phyloP scores from a whole-genome alignment of 192 early-diverging fungal genomes.

The Kappamyces sp. region DNA sequence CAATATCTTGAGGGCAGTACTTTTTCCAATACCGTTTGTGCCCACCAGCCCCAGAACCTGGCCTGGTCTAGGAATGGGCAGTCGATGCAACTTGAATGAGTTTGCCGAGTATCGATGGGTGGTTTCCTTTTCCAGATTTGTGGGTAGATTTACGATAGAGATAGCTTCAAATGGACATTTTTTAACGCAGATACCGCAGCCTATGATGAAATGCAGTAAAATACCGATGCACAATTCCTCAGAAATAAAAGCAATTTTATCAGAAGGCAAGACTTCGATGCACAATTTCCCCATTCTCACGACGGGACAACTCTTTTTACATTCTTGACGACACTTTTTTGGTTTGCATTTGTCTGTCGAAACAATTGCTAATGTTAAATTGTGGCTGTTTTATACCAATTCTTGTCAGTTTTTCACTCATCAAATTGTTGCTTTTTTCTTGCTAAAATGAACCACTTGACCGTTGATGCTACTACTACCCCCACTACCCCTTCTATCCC shows the following conservation, averaged over 20 bases:
- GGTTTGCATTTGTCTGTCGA: slow-evolving; percentile 94
- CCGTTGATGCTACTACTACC: no score
- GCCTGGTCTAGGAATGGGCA: slow-evolving; percentile 91
- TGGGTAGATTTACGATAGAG: slow-evolving; percentile 93
- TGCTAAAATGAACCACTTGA: no score
- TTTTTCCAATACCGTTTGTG: slow-evolving; percentile 88
- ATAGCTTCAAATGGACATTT: slow-evolving; percentile 98
- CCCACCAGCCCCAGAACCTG: slow-evolving; percentile 96
- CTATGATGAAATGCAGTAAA: no score
- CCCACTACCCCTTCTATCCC: no score
- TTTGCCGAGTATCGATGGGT: slow-evolving; percentile 96
- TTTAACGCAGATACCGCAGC: slow-evolving; percentile 94
- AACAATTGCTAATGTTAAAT: slow-evolving; percentile 79
- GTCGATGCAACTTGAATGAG: slow-evolving; percentile 95
- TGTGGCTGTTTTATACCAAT: slow-evolving; percentile 57
- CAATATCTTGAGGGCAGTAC: slow-evolving; percentile 90
- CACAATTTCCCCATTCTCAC: slow-evolving; percentile 94
- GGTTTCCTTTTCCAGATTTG: slow-evolving; percentile 87
- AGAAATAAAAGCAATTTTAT: slow-evolving; percentile 89
- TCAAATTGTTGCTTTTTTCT: slow-evolving; percentile 23
- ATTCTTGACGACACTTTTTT: slow-evolving; percentile 98
- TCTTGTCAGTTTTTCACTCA: slow-evolving; percentile 85
- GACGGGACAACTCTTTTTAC: slow-evolving; percentile 94
- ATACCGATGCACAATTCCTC: slow-evolving; percentile 95
- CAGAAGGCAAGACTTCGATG: slow-evolving; percentile 81